Conservation (phyloP, 1,139 yeast species). For the Scheffersomyces lignicola region DNA sequence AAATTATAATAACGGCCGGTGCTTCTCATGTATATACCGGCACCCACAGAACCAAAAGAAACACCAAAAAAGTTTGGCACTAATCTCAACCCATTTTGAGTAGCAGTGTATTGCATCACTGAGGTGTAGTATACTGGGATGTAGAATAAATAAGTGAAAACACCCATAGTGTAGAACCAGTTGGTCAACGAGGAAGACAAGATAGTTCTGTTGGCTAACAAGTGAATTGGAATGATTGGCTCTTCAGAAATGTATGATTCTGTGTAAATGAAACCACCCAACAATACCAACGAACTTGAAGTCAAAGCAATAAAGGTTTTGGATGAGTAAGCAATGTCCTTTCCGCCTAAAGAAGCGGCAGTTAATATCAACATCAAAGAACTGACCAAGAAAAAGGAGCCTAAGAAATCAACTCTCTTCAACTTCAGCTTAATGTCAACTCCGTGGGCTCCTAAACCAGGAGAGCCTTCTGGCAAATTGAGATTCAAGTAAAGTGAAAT, state of each 20-base stretch:
- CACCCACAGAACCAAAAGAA: slow-evolving; percentile 64
- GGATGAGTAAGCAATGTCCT: slow-evolving; percentile 44
- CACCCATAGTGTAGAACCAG: slow-evolving; percentile 62
- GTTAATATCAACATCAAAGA: slow-evolving; percentile 55
- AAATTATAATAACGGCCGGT: slow-evolving; percentile 68
- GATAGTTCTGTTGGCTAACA: slow-evolving; percentile 58
- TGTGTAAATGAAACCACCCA: slow-evolving; percentile 43
- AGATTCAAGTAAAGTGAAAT: slow-evolving; percentile 35
- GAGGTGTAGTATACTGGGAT: slow-evolving; percentile 65
- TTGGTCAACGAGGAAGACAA: slow-evolving; percentile 65
- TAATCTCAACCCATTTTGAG: slow-evolving; percentile 62
- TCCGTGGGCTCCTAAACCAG: slow-evolving; percentile 48
- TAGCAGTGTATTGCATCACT: slow-evolving; percentile 54
- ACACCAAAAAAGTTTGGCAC: slow-evolving; percentile 71
- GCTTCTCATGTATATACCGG: slow-evolving; percentile 66
- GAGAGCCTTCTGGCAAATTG: slow-evolving; percentile 48
- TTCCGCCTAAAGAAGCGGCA: slow-evolving; percentile 72
- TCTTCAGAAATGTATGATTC: slow-evolving; percentile 59
- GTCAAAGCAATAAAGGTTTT: slow-evolving; percentile 31
- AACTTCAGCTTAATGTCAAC: slow-evolving; percentile 41
- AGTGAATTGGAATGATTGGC: slow-evolving; percentile 65
- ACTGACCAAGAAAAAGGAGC: slow-evolving; percentile 60
- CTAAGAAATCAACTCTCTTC: slow-evolving; percentile 68
- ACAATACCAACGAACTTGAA: slow-evolving; percentile 18
- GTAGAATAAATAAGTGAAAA: slow-evolving; percentile 57